Evolutionary conservation across 106 monocot genomes (phyloP), one percentile per base, ranked within the genome.

Genomic region (Allium cepa): DNA sequence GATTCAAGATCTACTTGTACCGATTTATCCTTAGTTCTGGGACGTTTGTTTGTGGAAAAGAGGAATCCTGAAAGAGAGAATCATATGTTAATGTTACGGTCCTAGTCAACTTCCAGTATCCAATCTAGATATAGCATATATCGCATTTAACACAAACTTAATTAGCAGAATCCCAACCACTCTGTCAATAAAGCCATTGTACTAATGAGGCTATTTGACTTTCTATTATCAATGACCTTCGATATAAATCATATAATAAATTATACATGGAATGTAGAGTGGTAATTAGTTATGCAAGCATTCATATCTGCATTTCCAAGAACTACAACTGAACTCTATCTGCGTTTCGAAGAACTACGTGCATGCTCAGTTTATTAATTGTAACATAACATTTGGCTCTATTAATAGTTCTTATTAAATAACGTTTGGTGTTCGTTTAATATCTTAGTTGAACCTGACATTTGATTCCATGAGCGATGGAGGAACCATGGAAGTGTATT

Each of bases 11-110:
- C 47, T 53, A 66, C 8, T 28, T 28, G 18, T 89, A 92, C 97
- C 86, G 79, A 71, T 47, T 92, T 80, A 18, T 92, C 97, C 75
- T 92, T 97, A 10, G 92, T 97, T 71, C 89, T 83, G 46, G 84
- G 82, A 76, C 92, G 92, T 69, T 84, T 97, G 75, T 97, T 97
- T 7, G 89, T 97, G 62, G 97, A 86, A 62, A 97, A 97, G 22
- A 97, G 82, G 72, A 97, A 75, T 18, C 86, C 97, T 97, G 84
- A 18, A n/a, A 17, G 22, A 47, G 3, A 51, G 16, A 67, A 51
- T 1, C 14, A 26, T 47, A 13, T 52, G 27, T 52, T 16, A 67
- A 13, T 3, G 53, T 51, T 51, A 2, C 51, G 8, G 46, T 15
- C 46, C 3, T 10, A 46, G 45, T 62, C 62, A 12, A 62, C 0